Percentiles rank a stretch among this genome's conserved stretches.
These are phyloP conservation scores for Wickerhamomyces xylosicus DNA, from an alignment of 805 yeast genomes.

Conservation along the genomic window DNA sequence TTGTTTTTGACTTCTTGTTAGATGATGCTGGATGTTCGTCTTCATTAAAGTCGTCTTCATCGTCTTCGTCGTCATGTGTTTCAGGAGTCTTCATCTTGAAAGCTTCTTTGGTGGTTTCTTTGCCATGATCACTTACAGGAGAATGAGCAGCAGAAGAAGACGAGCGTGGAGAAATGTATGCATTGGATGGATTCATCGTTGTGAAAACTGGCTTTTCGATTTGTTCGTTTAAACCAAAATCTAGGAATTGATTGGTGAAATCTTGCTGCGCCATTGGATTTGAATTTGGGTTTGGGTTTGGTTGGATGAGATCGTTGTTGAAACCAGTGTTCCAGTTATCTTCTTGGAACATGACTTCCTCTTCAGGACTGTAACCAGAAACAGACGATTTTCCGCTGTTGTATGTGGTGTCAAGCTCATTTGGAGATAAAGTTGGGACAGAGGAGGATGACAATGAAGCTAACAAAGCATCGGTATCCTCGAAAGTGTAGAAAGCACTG, in stretches of 20 bases:
- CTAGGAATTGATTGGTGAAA: constrained; percentile 3
- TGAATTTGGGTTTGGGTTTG: neutral
- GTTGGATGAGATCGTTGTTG: neutral
- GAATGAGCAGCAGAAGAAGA: constrained; percentile 1
- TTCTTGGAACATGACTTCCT: constrained; percentile 9
- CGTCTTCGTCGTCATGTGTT: constrained; percentile 5
- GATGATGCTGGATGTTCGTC: neutral
- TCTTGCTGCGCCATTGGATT: neutral
- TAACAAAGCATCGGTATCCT: constrained; percentile 19
- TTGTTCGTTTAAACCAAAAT: neutral
- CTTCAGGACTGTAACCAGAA: constrained; percentile 15
- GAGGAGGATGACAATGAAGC: constrained; percentile 17
- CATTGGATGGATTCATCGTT: neutral
- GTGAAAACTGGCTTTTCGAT: neutral
- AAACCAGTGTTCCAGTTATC: constrained; percentile 6
- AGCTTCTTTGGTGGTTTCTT: neutral
- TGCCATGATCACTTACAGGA: constrained; percentile 2
- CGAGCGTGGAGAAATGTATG: constrained; percentile 5
- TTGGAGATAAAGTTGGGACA: constrained; percentile 15
- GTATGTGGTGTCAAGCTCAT: constrained; percentile 10
- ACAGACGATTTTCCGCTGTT: constrained; percentile 14
- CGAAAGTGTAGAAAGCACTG: constrained; percentile 13
- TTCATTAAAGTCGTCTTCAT: constrained; percentile 5
- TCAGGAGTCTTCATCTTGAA: neutral
- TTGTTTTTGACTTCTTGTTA: neutral